Evolutionary conservation across 78 protist genomes (phyloP).

Genomic region (Dictyostelium discoideum): DNA sequence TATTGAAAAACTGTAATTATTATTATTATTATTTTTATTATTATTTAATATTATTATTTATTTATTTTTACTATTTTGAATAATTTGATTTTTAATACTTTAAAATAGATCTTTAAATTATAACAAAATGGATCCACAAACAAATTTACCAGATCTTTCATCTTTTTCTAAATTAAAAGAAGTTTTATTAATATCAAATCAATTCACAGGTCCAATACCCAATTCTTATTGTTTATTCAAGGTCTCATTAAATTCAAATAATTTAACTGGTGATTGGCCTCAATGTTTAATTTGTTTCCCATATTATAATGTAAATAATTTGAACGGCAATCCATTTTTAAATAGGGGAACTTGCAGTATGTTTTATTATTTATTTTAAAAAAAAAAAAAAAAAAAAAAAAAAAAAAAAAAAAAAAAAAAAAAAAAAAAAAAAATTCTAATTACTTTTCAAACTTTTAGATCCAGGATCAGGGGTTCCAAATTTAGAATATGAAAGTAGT

Average conservation of each 20-base stretch:
- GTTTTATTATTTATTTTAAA: neutral
- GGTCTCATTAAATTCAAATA: neutral
- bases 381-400: neutral
- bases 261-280: neutral
- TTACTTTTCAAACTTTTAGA: neutral
- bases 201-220: neutral
- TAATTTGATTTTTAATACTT: neutral
- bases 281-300: neutral
- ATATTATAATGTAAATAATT: neutral
- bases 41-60: too few species aligned
- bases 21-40: neutral
- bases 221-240: neutral
- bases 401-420: neutral
- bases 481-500: neutral
- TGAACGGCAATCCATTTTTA: neutral
- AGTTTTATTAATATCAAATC: neutral
- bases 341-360: neutral
- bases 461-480: neutral
- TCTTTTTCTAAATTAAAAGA: neutral
- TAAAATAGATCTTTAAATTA: neutral
- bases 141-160: neutral
- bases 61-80: neutral
- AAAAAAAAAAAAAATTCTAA: neutral
- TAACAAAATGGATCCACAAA: neutral
- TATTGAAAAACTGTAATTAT: neutral